Conservation (phyloP, 495 filamentous ascomycete species). For the Lasiosphaeria ovina region DNA sequence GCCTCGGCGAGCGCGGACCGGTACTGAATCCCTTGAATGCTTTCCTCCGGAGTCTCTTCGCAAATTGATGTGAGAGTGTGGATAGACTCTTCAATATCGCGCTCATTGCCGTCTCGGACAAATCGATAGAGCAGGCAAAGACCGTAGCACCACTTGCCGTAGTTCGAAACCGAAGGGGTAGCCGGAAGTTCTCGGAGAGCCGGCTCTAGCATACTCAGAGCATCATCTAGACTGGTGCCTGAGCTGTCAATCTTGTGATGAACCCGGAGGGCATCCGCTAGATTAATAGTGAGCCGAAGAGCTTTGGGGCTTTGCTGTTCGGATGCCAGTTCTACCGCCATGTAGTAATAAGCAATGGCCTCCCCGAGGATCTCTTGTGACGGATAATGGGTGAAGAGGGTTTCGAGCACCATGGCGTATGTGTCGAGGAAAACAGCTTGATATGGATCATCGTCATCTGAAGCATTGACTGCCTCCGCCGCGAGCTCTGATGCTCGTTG, state of each 20-base stretch:
- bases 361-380: neutral
- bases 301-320: neutral
- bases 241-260: neutral
- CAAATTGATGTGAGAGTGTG: neutral
- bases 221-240: neutral
- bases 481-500: neutral
- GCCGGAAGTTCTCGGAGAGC: neutral
- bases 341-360: neutral
- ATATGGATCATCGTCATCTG: neutral
- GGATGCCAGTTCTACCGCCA: neutral
- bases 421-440: neutral
- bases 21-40: neutral
- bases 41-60: neutral
- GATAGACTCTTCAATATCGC: neutral
- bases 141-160: neutral
- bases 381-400: neutral
- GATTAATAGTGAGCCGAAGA: neutral
- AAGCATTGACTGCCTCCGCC: neutral
- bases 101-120: neutral
- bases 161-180: neutral
- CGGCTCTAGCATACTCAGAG: neutral
- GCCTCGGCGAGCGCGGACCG: neutral
- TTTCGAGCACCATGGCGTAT: neutral
- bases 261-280: neutral
- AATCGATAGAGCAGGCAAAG: neutral